Evolutionary conservation across 2,329 filamentous ascomycete species (phyloP).

Genomic region (Penicillium sclerotigenum): DNA sequence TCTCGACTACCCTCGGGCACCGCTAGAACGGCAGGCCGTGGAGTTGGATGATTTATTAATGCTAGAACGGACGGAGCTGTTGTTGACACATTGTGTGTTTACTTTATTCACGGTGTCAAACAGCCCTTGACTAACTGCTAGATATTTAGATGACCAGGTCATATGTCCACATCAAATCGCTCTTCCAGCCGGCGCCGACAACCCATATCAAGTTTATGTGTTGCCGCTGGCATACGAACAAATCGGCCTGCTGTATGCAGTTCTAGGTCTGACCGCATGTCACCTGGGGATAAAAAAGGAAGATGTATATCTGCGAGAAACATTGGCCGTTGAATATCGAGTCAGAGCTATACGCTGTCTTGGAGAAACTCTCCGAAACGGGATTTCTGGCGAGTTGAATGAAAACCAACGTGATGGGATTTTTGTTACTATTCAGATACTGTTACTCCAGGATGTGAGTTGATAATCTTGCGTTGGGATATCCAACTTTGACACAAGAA

Average conservation of each 20-base stretch:
- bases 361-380: constrained; percentile 24
- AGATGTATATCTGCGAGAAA: constrained; percentile 22
- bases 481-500: neutral
- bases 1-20: neutral
- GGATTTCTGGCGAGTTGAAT: constrained; percentile 22
- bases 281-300: constrained; percentile 25
- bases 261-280: constrained; percentile 30
- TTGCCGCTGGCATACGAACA: constrained; percentile 30
- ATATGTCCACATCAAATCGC: constrained; percentile 33
- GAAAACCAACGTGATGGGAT: constrained; percentile 30
- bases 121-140: neutral
- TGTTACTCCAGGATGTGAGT: constrained; percentile 33
- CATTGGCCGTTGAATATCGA: constrained; percentile 28
- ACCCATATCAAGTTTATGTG: constrained; percentile 31
- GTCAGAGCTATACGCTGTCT: constrained; percentile 30
- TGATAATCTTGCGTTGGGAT: neutral
- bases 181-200: constrained; percentile 21
- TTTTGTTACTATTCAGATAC: constrained; percentile 30
- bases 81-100: constrained; percentile 1
- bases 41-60: constrained; percentile 5
- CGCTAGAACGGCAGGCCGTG: neutral
- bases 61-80: neutral
- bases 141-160: constrained; percentile 23
- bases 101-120: neutral
- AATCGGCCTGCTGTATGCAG: constrained; percentile 27